Evolutionary conservation across 208 protist species (phyloP), one percentile per base, ranked within the genome.

Genomic region (Crithidia brevicula): DNA sequence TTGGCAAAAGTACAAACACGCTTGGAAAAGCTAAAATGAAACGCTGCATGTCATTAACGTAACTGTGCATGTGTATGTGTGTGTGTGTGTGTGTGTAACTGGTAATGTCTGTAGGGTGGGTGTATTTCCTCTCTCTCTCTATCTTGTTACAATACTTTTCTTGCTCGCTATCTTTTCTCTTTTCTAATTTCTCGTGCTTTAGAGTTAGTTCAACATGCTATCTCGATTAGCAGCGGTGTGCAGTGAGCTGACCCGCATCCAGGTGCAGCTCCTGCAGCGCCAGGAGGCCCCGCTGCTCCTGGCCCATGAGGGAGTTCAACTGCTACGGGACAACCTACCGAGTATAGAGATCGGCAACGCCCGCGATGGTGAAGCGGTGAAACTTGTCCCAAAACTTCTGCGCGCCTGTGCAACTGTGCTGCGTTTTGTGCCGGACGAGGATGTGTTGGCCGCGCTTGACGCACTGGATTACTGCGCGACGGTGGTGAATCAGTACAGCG

Each of bases 261-360:
- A 96, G 53, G 57, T 96, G 34, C 74, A 78, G 28, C 52, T 94
- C 59, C 77, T 96, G 42, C 85, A 79, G 20, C 86, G 91, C 18
- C 69, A 87, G 13, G 87, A 76, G n/a, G 63, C 74, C 27, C 86
- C 80, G 1, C 54, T 71, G 13, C 16, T 61, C 31, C 38, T 93
- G 22, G 63, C 73, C 6, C 38, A 47, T 22, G 78, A 93, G 46
- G 88, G 82, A 1, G 57, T 91, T 23, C 72, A 77, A 54, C 67
- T 85, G 16, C 66, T 96, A 51, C 77, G 70, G 3, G 53, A 68
- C 5, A 79, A 81, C 43, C 58, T 59, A 22, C 63, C 58, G 20
- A 36, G 13, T 34, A 43, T 89, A 4, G 56, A 62, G 31, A 47
- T 72, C n/a, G 57, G 50, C 11, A 65, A 45, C 5, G 53, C 43